Evolutionary conservation across 2,329 filamentous ascomycete species (phyloP).

Genomic region (Orbilia javanica): DNA sequence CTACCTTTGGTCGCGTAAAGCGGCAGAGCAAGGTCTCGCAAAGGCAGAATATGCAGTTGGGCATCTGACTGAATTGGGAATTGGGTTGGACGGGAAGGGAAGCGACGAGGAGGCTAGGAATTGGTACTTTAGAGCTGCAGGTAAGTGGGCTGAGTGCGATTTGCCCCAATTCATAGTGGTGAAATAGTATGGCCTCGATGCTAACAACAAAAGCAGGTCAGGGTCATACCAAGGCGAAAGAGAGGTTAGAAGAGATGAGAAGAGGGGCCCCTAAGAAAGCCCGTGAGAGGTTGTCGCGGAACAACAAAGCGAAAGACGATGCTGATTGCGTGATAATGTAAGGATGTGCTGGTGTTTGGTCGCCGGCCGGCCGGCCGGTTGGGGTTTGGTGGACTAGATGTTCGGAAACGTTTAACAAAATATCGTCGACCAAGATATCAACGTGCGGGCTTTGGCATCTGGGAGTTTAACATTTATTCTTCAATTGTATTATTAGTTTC

Average conservation of each 20-base stretch:
- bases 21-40: slow-evolving; percentile 84
- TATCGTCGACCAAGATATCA: too few species aligned
- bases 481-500: slow-evolving; percentile 18
- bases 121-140: slow-evolving; percentile 97
- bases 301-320: slow-evolving; percentile 85
- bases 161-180: neutral
- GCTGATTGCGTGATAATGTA: slow-evolving; percentile 90
- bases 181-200: neutral
- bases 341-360: slow-evolving; percentile 60
- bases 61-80: slow-evolving; percentile 95
- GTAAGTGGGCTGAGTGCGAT: slow-evolving; percentile 72
- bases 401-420: neutral
- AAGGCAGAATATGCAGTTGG: slow-evolving; percentile 99
- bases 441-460: neutral
- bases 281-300: slow-evolving; percentile 83
- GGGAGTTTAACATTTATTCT: neutral
- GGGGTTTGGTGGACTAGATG: neutral
- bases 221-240: slow-evolving; percentile 91
- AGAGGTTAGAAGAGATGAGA: slow-evolving; percentile 92
- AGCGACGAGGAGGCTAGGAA: slow-evolving; percentile 95
- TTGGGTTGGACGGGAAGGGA: slow-evolving; percentile 77
- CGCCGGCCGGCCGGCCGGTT: neutral
- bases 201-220: slow-evolving; percentile 73
- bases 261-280: slow-evolving; percentile 80
- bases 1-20: slow-evolving; percentile 96